Conservation (phyloP, 768 basidiomycete species). For the Pisolithus marmoratus region DNA sequence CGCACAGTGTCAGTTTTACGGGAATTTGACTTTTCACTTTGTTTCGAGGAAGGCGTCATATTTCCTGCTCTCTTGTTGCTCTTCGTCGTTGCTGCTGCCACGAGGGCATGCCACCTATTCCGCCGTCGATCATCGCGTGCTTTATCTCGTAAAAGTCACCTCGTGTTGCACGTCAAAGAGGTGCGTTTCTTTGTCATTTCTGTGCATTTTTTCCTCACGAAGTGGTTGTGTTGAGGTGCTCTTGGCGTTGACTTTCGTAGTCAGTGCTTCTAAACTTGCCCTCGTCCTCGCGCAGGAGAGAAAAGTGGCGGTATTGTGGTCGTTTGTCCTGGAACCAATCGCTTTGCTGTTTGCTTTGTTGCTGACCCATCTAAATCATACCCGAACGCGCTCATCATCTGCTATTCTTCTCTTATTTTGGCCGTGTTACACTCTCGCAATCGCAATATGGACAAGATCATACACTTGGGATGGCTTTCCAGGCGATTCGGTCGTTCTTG, state of each 20-base stretch:
- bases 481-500: conserved; percentile 32
- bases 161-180: conserved; percentile 56
- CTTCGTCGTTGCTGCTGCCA: conserved; percentile 38
- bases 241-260: conserved; percentile 40
- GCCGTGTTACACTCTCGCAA: conserved; percentile 54
- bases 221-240: conserved; percentile 33
- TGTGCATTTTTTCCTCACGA: not conserved
- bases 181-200: conserved; percentile 37
- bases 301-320: conserved; percentile 41
- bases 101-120: conserved; percentile 30
- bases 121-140: conserved; percentile 19
- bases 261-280: conserved; percentile 40
- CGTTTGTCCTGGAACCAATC: conserved; percentile 54
- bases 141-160: conserved; percentile 42
- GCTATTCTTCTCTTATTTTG: conserved; percentile 75
- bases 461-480: conserved; percentile 27
- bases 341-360: conserved; percentile 42
- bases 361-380: conserved; percentile 66
- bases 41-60: conserved; percentile 73
- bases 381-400: conserved; percentile 64
- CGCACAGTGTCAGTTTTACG: conserved; percentile 50
- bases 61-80: conserved; percentile 47
- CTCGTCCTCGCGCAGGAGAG: conserved; percentile 30
- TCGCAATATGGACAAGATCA: conserved; percentile 60
- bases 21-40: conserved; percentile 72